phyloP scores from a whole-genome alignment of 192 early-diverging fungal species.

The Backusella tarrabulga region DNA sequence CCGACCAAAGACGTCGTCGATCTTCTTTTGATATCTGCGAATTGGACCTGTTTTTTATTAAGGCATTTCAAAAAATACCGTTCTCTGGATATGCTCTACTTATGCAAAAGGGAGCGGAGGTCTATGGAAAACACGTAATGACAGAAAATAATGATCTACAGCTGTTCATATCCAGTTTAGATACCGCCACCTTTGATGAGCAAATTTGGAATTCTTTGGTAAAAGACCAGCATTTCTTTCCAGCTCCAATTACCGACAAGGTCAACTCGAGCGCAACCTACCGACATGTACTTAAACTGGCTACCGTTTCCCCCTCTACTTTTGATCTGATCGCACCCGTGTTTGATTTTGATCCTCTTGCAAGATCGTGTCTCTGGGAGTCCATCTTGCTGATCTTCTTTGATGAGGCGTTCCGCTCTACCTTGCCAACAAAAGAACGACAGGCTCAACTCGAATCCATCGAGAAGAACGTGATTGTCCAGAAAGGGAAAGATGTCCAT shows the following conservation, averaged over 20 bases:
- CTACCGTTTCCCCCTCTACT: background rate
- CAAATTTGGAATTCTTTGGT: background rate
- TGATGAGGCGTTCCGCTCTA: constrained; percentile 1
- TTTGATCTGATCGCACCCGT: background rate
- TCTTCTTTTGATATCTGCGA: background rate
- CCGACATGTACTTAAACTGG: background rate
- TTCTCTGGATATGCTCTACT: constrained; percentile 1
- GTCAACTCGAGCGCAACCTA: background rate
- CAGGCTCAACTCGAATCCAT: background rate
- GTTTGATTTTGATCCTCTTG: constrained; percentile 8
- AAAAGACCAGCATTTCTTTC: background rate
- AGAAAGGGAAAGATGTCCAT: background rate
- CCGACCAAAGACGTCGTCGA: background rate
- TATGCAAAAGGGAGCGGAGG: background rate
- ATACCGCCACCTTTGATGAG: background rate
- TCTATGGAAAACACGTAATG: background rate
- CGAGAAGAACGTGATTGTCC: background rate
- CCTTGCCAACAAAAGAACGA: background rate
- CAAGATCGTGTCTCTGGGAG: background rate
- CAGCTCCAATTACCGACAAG: background rate
- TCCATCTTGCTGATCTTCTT: background rate
- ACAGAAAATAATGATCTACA: background rate
- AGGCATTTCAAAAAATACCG: background rate
- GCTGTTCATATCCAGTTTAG: background rate
- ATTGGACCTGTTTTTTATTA: background rate